Conservation (phyloP, 2,329 filamentous ascomycete genomes). For the Alternaria sp. region DNA sequence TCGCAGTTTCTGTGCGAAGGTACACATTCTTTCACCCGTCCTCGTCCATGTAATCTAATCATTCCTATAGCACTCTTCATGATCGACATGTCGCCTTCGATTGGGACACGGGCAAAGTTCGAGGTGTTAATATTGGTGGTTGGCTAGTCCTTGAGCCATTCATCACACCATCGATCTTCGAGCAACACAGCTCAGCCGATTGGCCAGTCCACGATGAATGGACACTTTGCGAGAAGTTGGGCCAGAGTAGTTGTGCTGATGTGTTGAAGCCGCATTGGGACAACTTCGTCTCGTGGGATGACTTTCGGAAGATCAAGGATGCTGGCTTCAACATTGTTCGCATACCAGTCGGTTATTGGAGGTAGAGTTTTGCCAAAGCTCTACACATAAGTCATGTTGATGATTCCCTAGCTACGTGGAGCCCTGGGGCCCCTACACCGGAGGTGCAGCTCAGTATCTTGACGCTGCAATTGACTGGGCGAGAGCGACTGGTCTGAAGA, state of each 20-base stretch:
- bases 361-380: constrained; percentile 44
- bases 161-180: constrained; percentile 66
- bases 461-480: constrained; percentile 66
- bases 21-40: constrained; percentile 6
- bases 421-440: constrained; percentile 57
- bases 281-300: constrained; percentile 57
- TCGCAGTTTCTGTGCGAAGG: constrained; percentile 30
- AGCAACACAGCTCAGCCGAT: constrained; percentile 39
- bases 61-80: constrained; percentile 4
- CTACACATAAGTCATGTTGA: neutral
- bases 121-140: constrained; percentile 47
- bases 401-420: constrained; percentile 32
- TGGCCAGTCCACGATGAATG: constrained; percentile 59
- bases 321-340: constrained; percentile 67
- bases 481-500: constrained; percentile 59
- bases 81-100: constrained; percentile 36
- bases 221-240: constrained; percentile 59
- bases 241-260: constrained; percentile 53
- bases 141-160: constrained; percentile 53
- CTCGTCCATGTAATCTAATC: neutral
- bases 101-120: constrained; percentile 56
- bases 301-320: constrained; percentile 64
- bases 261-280: constrained; percentile 61
- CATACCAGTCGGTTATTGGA: constrained; percentile 68
- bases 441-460: constrained; percentile 62